Evolutionary conservation across 352 stramenopile species (phyloP).

Genomic region (Pythium dissimile): DNA sequence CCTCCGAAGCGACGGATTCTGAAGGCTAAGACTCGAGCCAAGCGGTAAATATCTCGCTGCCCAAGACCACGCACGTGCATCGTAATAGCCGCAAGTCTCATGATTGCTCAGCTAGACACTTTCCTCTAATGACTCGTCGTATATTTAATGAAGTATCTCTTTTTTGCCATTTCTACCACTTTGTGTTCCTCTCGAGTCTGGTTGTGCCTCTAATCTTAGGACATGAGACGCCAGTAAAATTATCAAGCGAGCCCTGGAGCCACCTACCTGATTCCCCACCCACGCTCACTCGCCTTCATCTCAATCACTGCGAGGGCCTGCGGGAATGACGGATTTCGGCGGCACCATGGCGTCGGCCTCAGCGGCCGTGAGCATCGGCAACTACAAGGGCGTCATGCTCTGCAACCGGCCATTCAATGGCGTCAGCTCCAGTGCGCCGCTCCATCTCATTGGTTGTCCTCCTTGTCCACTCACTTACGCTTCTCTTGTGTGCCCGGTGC

Average conservation of each 20-base stretch:
- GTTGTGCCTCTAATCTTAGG: conserved; percentile 17
- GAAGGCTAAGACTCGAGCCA: conserved; percentile 41
- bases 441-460: background rate
- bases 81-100: conserved; percentile 7
- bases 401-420: conserved; percentile 93
- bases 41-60: conserved; percentile 17
- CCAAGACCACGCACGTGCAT: conserved; percentile 6
- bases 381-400: conserved; percentile 96
- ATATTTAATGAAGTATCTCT: conserved; percentile 28
- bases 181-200: no score
- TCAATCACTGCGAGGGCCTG: no score
- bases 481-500: background rate
- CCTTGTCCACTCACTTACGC: background rate
- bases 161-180: conserved; percentile 10
- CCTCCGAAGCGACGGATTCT: conserved; percentile 65
- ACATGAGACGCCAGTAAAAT: no score
- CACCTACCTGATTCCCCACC: background rate
- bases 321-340: conserved; percentile 21
- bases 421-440: conserved; percentile 58
- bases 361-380: conserved; percentile 86
- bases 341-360: conserved; percentile 22
- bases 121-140: conserved; percentile 16
- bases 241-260: no score
- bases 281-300: background rate
- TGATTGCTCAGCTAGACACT: conserved; percentile 11